Evolutionary conservation across 1,284 basidiomycete genomes (phyloP).

Genomic region (Exsudoporus floridanus): DNA sequence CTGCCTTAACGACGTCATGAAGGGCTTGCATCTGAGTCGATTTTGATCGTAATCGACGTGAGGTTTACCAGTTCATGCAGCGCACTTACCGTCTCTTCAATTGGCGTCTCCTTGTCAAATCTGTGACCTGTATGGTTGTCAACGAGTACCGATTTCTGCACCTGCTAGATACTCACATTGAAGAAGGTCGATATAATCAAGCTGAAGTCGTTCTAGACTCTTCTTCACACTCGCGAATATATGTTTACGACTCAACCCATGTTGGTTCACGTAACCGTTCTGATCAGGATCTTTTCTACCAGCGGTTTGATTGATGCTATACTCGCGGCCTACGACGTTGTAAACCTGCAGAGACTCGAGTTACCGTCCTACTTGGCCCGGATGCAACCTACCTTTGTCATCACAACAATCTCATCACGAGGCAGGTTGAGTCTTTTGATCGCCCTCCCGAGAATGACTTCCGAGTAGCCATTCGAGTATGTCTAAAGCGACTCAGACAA

Average conservation of each 20-base stretch:
- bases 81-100: conserved; percentile 33
- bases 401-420: conserved; percentile 72
- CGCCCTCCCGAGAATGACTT: conserved; percentile 75
- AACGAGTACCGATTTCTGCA: background rate
- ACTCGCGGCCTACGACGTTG: conserved; percentile 37
- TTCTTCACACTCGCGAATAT: conserved; percentile 74
- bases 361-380: background rate
- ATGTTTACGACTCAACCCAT: conserved; percentile 58
- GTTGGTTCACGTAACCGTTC: conserved; percentile 58
- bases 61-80: background rate
- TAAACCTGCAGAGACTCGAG: conserved; percentile 33
- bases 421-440: conserved; percentile 72
- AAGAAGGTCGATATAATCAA: conserved; percentile 71
- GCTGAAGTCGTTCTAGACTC: conserved; percentile 61
- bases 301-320: conserved; percentile 15
- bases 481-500: conserved; percentile 33
- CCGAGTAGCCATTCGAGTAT: conserved; percentile 73
- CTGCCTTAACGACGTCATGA: conserved; percentile 53
- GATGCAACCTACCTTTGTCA: conserved; percentile 60
- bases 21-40: conserved; percentile 52
- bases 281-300: conserved; percentile 35
- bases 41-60: background rate
- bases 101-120: conserved; percentile 34
- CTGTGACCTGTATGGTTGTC: conserved; percentile 23
- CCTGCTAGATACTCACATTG: conserved; percentile 43